Percentiles rank a stretch among this genome's conserved stretches.
phyloP scores from a whole-genome alignment of 2,329 filamentous ascomycete species.

The Monosporascus sp. region DNA sequence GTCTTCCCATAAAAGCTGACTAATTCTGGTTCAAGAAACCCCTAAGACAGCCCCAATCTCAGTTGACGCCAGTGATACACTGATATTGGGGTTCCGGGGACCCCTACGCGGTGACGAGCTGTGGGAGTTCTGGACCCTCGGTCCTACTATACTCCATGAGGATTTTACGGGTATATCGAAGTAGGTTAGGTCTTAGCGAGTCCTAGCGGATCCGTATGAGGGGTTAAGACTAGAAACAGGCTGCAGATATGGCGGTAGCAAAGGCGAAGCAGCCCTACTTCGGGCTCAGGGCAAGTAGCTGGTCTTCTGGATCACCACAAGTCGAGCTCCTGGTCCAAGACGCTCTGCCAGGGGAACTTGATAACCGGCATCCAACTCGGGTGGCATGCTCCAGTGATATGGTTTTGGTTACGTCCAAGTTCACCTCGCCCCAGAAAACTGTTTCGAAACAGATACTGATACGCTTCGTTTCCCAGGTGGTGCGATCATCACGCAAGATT shows the following conservation, averaged over 20 bases:
- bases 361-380: conserved; percentile 8
- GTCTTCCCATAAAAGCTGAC: too few species aligned
- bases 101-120: too few species aligned
- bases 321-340: neutral
- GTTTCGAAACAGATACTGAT: neutral
- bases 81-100: too few species aligned
- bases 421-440: neutral
- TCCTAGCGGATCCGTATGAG: neutral
- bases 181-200: neutral
- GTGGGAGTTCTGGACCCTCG: too few species aligned
- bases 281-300: conserved; percentile 23
- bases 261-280: conserved; percentile 21
- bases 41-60: too few species aligned
- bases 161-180: neutral
- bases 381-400: conserved; percentile 24
- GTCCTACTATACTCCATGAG: neutral
- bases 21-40: too few species aligned
- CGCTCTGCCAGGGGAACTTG: neutral
- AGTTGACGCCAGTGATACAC: too few species aligned
- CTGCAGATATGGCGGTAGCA: conserved; percentile 11
- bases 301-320: conserved; percentile 24
- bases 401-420: conserved; percentile 38
- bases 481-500: conserved; percentile 48
- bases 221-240: neutral
- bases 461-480: conserved; percentile 24